These are phyloP conservation scores for Parasitella parasitica DNA, from an alignment of 371 early-diverging fungal genomes.

Conservation along the genomic window DNA sequence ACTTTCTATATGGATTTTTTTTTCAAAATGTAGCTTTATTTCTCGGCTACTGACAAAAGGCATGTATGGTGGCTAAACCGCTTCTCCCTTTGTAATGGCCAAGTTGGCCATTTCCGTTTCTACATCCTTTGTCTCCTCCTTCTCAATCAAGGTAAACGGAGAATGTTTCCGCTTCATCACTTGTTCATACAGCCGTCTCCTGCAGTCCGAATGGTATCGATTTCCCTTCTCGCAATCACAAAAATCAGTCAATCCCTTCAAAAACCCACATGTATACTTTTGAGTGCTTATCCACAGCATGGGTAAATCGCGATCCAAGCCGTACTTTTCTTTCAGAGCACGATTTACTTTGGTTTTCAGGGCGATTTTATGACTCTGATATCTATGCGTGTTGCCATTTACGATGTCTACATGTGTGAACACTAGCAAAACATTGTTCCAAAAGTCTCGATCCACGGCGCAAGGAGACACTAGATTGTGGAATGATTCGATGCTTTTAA, in stretches of 20 bases:
- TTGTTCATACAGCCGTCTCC: constrained; percentile 40
- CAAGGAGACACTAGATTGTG: constrained; percentile 15
- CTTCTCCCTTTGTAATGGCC: background rate
- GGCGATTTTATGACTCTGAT: constrained; percentile 30
- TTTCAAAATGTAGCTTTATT: too few relatives aligned
- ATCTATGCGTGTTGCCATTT: constrained; percentile 16
- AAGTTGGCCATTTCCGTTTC: background rate
- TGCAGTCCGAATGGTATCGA: constrained; percentile 38
- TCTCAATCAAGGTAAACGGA: constrained; percentile 12
- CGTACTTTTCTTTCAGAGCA: constrained; percentile 23
- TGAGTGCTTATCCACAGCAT: constrained; percentile 47
- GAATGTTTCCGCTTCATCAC: constrained; percentile 25
- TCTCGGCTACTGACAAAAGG: too few relatives aligned
- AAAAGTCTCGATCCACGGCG: constrained; percentile 5
- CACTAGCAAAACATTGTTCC: constrained; percentile 43
- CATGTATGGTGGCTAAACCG: too few relatives aligned
- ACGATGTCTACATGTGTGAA: constrained; percentile 43
- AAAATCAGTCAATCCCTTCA: constrained; percentile 32
- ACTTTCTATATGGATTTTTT: too few relatives aligned
- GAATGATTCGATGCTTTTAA: constrained; percentile 27
- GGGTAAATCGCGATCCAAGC: constrained; percentile 26
- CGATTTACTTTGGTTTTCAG: constrained; percentile 29
- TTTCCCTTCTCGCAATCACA: constrained; percentile 43
- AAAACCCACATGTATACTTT: constrained; percentile 32
- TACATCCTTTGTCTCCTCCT: background rate